These are phyloP conservation scores for Oehlia diaphana DNA, from an alignment of 192 early-diverging fungal genomes.

Conservation along the genomic window DNA sequence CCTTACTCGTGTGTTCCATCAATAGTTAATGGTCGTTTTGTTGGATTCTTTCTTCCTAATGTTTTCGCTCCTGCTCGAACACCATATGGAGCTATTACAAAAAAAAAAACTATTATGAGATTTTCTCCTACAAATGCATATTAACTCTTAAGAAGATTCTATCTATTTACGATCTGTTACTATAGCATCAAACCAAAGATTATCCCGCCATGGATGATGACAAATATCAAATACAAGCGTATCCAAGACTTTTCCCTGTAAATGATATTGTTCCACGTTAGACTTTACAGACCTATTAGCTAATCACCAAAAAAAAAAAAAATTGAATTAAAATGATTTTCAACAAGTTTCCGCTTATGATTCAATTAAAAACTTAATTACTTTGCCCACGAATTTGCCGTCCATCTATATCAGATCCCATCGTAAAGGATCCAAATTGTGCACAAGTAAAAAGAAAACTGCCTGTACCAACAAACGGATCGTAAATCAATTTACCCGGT, in stretches of 20 bases:
- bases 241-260: conserved; percentile 74
- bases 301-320: background rate
- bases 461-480: conserved; percentile 98
- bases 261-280: conserved; percentile 86
- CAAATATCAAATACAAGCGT: conserved; percentile 84
- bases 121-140: background rate
- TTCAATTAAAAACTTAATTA: conserved; percentile 16
- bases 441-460: conserved; percentile 91
- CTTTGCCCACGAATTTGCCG: conserved; percentile 93
- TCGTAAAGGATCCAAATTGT: conserved; percentile 87
- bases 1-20: conserved; percentile 49
- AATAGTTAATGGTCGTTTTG: conserved; percentile 42
- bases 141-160: background rate
- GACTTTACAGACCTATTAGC: conserved; percentile 51
- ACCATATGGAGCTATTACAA: conserved; percentile 80
- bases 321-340: background rate
- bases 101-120: background rate
- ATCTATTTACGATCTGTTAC: conserved; percentile 72
- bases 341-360: background rate
- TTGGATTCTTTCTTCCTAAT: conserved; percentile 65
- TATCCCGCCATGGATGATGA: conserved; percentile 78
- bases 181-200: conserved; percentile 82
- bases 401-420: conserved; percentile 98
- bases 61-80: conserved; percentile 96
- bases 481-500: conserved; percentile 79